These are phyloP conservation scores for Umbellularia californica DNA, from an alignment of 164 flowering plant genomes.

Conservation along the genomic window DNA sequence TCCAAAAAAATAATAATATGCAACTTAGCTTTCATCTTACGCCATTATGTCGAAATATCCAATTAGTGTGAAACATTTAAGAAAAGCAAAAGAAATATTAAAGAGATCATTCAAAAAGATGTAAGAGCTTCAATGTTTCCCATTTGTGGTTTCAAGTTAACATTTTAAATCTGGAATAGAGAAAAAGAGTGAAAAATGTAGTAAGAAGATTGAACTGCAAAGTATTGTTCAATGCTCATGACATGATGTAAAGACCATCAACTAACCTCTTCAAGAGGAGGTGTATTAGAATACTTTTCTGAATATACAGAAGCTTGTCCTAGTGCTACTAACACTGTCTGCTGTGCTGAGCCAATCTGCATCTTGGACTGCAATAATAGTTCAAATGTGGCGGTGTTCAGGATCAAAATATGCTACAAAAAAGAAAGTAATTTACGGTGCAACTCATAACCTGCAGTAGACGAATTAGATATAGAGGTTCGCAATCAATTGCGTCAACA, in stretches of 20 bases:
- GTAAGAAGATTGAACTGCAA: too few species aligned
- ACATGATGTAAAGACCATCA: not conserved
- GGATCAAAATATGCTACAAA: not conserved
- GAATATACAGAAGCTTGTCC: slow-evolving; percentile 87
- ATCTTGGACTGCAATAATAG: slow-evolving; percentile 56
- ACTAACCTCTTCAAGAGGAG: slow-evolving; percentile 86
- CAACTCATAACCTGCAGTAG: slow-evolving; percentile 70
- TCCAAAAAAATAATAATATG: too few species aligned
- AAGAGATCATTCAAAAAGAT: too few species aligned
- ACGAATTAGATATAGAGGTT: slow-evolving; percentile 86
- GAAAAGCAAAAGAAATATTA: too few species aligned
- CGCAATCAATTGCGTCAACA: slow-evolving; percentile 95
- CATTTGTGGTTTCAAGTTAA: too few species aligned
- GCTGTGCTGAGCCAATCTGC: slow-evolving; percentile 88
- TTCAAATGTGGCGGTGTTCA: too few species aligned
- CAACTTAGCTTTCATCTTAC: too few species aligned
- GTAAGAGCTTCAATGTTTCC: too few species aligned
- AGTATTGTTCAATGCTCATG: not conserved
- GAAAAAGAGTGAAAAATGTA: too few species aligned
- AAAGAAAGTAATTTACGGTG: not conserved
- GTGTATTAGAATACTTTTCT: slow-evolving; percentile 52
- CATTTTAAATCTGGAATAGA: too few species aligned
- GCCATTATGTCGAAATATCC: too few species aligned
- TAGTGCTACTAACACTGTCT: slow-evolving; percentile 80
- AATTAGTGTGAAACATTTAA: too few species aligned